These are phyloP conservation scores for Durio zibethinus DNA, from an alignment of 345 rosid species.

Conservation along the genomic window DNA sequence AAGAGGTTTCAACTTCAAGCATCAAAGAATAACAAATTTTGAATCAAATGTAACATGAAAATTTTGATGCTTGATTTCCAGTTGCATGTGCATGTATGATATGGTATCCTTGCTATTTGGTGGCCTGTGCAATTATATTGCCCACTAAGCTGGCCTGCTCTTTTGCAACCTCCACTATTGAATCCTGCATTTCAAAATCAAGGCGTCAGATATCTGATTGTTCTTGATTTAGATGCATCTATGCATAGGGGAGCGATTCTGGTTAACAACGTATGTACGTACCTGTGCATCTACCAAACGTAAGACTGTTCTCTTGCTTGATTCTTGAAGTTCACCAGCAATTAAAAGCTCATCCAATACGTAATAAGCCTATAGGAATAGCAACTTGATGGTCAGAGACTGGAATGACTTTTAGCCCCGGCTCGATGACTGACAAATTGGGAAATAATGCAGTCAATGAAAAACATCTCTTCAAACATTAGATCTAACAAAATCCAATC, in stretches of 20 bases:
- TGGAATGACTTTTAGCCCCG: no score
- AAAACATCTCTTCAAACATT: no score
- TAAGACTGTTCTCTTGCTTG: constrained; percentile 53
- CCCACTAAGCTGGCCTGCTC: constrained; percentile 52
- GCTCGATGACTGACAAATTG: no score
- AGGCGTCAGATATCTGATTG: background rate
- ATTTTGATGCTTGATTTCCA: no score
- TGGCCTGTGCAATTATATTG: constrained; percentile 52
- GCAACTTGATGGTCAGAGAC: background rate
- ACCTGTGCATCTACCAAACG: constrained; percentile 55
- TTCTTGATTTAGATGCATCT: background rate
- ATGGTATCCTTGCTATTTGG: constrained; percentile 26
- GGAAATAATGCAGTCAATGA: no score
- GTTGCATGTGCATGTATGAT: no score
- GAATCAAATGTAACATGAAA: no score
- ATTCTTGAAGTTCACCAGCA: constrained; percentile 66
- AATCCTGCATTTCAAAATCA: constrained; percentile 36
- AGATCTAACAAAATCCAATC: no score
- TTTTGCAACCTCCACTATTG: constrained; percentile 59
- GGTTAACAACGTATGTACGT: background rate
- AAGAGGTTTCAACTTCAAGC: no score
- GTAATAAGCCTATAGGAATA: no score
- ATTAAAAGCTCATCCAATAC: constrained; percentile 39
- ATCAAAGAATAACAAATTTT: no score
- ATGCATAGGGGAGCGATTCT: no score